Evolutionary conservation across 805 yeast genomes (phyloP), one percentile per base, ranked within the genome.

Genomic region (Metschnikowia borealis): DNA sequence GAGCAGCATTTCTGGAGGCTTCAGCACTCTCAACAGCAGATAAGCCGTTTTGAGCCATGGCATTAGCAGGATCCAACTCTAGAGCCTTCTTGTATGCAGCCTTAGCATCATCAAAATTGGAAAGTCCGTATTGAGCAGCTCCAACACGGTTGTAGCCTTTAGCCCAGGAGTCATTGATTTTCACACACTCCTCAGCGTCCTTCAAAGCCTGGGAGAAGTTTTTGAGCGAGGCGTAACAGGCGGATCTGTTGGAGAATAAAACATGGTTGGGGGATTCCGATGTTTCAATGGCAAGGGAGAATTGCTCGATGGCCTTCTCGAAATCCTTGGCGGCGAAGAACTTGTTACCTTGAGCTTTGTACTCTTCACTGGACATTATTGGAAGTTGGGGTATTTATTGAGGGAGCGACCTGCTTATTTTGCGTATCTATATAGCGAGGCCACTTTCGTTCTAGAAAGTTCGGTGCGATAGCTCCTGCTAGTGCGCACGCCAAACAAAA

Each of bases 111-210:
- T 87, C 90, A 45, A 84, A 78, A 53, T 87, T 80, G 15, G 89
- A 89, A 53, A 87, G 73, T n/a, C 99, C 99, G 62, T 77, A 85
- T 45, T 85, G 82, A 32, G 99, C 99, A 56, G 97, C 91, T 52
- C 89, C 99, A 35, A 87, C 86, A 70, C 99, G 84, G 63, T 84
- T 87, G 75, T 87, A 88, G 44, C 98, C 99, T 71, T 94, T 94
- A 20, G 97, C 90, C 98, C 98, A 94, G 2, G 85, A 57, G 14
- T 90, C 84, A 56, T 87, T 89, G 70, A 90, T 83, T 61, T 81
- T 78, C 48, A 87, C 83, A 71, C 96, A 87, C 63, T 86, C 81
- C 52, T 87, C 71, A 15, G 98, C 99, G 68, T 94, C 99, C 42
- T 76, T 73, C 53, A 89, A 74, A 3, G 98, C 99, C 52, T 83